Conservation (phyloP, 768 basidiomycete genomes). For the Heimioporus sp. region DNA sequence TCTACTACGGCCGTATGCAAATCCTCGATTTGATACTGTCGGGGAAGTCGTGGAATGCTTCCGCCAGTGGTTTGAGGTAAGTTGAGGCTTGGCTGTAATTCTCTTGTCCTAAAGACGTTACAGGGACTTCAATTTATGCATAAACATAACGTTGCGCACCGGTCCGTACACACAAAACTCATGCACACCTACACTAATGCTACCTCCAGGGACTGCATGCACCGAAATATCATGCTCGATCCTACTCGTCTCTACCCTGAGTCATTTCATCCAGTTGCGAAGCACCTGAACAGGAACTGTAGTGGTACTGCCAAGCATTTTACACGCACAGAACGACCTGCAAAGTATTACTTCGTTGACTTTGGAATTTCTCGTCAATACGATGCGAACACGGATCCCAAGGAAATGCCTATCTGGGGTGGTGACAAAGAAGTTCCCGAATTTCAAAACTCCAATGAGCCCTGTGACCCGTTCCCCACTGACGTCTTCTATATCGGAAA, state of each 20-base stretch:
- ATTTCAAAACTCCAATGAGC: slow-evolving; percentile 22
- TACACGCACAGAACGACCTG: slow-evolving; percentile 30
- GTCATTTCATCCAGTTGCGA: slow-evolving; percentile 25
- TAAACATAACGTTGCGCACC: slow-evolving; percentile 17
- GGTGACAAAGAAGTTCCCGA: slow-evolving; percentile 45
- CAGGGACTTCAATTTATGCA: slow-evolving; percentile 29
- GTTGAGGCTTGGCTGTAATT: not conserved
- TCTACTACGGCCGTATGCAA: not conserved
- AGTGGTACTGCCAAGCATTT: slow-evolving; percentile 19
- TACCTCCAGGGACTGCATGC: slow-evolving; percentile 24
- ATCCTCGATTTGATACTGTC: slow-evolving; percentile 25
- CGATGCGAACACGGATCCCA: slow-evolving; percentile 22
- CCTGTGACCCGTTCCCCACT: slow-evolving; percentile 40
- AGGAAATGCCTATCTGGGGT: slow-evolving; percentile 32
- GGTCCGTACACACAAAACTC: not conserved
- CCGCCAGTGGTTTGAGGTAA: slow-evolving; percentile 31
- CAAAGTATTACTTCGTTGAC: slow-evolving; percentile 22
- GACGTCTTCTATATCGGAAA: slow-evolving; percentile 48
- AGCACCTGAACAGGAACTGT: slow-evolving; percentile 15
- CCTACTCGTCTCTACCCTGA: slow-evolving; percentile 23
- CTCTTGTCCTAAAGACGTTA: not conserved
- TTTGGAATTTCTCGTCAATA: slow-evolving; percentile 37
- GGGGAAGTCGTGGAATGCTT: slow-evolving; percentile 35
- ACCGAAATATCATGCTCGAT: slow-evolving; percentile 35
- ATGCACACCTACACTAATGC: not conserved